A percentile compares a stretch with the other conserved stretches of the same genome.
Evolutionary conservation across 2,329 filamentous ascomycete genomes (phyloP).

Genomic region (Lecanicillium sp.): DNA sequence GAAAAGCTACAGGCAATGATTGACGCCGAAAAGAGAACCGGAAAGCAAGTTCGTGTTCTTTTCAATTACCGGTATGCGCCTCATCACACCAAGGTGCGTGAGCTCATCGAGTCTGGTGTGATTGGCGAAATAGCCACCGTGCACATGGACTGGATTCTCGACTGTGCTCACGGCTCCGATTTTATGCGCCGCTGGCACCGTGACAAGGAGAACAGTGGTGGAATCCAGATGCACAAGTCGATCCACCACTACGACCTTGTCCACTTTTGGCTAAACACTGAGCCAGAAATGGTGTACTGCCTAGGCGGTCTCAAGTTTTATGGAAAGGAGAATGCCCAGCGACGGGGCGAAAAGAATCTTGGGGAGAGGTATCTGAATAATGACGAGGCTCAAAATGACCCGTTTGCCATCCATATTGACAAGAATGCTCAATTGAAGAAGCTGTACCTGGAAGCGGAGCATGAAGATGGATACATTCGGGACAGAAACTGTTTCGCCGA

Average conservation of each 20-base stretch:
- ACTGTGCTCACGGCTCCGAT: conserved; percentile 39
- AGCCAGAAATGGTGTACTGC: conserved; percentile 34
- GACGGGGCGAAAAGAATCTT: conserved; percentile 31
- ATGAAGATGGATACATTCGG: conserved; percentile 39
- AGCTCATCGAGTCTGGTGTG: conserved; percentile 32
- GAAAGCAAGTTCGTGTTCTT: conserved; percentile 33
- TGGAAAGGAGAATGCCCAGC: conserved; percentile 39
- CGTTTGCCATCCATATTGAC: conserved; percentile 36
- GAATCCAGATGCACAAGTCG: conserved; percentile 39
- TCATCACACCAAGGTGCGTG: conserved; percentile 40
- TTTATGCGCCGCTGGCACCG: conserved; percentile 44
- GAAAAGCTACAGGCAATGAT: conserved; percentile 34
- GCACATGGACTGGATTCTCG: conserved; percentile 43
- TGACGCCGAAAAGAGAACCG: conserved; percentile 34
- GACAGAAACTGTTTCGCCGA: conserved; percentile 40
- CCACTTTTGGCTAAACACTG: conserved; percentile 39
- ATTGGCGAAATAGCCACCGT: conserved; percentile 37
- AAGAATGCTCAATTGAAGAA: conserved; percentile 31
- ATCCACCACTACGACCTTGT: conserved; percentile 44
- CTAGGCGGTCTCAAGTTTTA: conserved; percentile 40
- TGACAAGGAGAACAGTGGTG: conserved; percentile 38
- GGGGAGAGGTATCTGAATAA: conserved; percentile 30
- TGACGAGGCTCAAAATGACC: conserved; percentile 31
- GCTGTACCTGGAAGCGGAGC: conserved; percentile 38
- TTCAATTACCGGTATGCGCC: conserved; percentile 46